Conservation (phyloP, 2,329 filamentous ascomycete genomes). For the Pestalotiopsis sp. region DNA sequence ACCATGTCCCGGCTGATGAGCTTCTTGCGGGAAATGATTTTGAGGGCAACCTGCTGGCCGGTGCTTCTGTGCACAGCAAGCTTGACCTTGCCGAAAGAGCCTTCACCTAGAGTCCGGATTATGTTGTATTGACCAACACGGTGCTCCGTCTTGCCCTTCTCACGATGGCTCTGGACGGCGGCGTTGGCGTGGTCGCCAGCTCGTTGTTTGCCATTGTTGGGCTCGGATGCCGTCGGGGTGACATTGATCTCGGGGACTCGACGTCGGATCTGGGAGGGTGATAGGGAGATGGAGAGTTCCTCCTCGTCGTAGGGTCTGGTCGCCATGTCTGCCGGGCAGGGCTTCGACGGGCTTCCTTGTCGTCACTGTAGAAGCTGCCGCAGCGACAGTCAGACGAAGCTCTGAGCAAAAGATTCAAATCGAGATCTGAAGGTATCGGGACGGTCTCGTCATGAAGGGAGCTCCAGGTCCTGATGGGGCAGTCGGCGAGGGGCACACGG, state of each 20-base stretch:
- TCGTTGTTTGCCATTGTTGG: constrained; percentile 28
- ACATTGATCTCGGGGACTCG: constrained; percentile 37
- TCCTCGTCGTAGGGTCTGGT: constrained; percentile 71
- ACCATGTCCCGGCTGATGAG: constrained; percentile 98
- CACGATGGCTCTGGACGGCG: constrained; percentile 33
- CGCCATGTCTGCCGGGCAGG: constrained; percentile 40
- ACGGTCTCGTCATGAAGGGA: background rate
- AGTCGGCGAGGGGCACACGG: background rate
- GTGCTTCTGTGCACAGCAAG: constrained; percentile 90
- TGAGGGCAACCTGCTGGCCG: constrained; percentile 92
- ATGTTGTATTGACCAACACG: constrained; percentile 91
- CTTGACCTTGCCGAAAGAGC: constrained; percentile 98
- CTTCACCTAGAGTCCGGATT: constrained; percentile 87
- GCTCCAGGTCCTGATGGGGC: constrained; percentile 3
- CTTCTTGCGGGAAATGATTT: constrained; percentile 96
- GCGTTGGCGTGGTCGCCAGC: constrained; percentile 18
- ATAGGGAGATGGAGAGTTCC: constrained; percentile 78
- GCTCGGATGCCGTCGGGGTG: constrained; percentile 26
- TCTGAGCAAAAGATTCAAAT: background rate
- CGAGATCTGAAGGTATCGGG: background rate
- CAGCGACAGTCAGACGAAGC: background rate
- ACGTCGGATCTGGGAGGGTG: constrained; percentile 63
- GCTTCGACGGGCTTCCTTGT: constrained; percentile 11
- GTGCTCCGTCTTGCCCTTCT: constrained; percentile 68
- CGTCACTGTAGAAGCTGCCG: background rate